phyloP scores from a whole-genome alignment of 495 filamentous ascomycete species.

The Aspergillus heteromorphus region DNA sequence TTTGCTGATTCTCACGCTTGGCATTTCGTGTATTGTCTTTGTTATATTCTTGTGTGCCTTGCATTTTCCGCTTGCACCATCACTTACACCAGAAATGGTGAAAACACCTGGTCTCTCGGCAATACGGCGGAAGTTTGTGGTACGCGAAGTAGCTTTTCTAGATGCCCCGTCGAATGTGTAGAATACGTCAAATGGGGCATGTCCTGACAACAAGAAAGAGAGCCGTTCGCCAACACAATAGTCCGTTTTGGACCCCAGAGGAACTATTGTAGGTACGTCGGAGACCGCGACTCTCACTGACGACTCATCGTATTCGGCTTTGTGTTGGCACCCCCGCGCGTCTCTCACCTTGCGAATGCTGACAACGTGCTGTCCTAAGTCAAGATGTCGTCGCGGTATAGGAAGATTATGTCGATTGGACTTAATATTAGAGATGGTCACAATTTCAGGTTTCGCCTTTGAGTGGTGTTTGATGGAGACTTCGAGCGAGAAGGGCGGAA shows the following conservation, averaged over 20 bases:
- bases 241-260: slow-evolving; percentile 77
- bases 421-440: slow-evolving; percentile 71
- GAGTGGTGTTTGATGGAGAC: slow-evolving; percentile 88
- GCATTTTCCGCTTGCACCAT: slow-evolving; percentile 71
- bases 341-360: slow-evolving; percentile 86
- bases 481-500: slow-evolving; percentile 85
- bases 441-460: slow-evolving; percentile 69
- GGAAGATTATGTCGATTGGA: slow-evolving; percentile 67
- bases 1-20: slow-evolving; percentile 80
- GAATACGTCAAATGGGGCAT: slow-evolving; percentile 84
- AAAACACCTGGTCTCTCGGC: slow-evolving; percentile 87
- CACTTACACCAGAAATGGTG: slow-evolving; percentile 74
- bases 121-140: slow-evolving; percentile 80
- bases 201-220: slow-evolving; percentile 81
- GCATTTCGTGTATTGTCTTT: slow-evolving; percentile 84
- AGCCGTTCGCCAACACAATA: slow-evolving; percentile 95
- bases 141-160: slow-evolving; percentile 70
- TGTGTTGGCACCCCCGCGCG: slow-evolving; percentile 72
- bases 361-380: slow-evolving; percentile 78
- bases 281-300: slow-evolving; percentile 83
- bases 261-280: slow-evolving; percentile 83
- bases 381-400: slow-evolving; percentile 75
- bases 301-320: slow-evolving; percentile 57
- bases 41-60: slow-evolving; percentile 69
- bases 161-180: slow-evolving; percentile 78